phyloP scores from a whole-genome alignment of 176 grass and related monocot genomes.

The Bromus sterilis region DNA sequence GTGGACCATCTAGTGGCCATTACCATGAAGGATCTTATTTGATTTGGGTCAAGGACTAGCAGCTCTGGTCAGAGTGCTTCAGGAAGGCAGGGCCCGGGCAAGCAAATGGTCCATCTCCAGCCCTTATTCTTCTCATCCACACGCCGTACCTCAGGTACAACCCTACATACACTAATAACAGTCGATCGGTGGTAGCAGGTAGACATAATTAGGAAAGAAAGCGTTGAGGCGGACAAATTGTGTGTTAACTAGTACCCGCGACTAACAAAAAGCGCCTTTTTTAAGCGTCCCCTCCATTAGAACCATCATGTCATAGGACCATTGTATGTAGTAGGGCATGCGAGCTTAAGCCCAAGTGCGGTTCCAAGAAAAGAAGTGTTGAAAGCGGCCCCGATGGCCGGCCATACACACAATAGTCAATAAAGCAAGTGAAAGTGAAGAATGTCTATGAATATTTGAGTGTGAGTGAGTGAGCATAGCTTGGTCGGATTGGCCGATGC shows the following conservation, averaged over 20 bases:
- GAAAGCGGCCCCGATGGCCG: neutral
- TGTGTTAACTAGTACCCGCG: constrained; percentile 23
- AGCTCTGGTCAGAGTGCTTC: neutral
- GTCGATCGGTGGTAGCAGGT: neutral
- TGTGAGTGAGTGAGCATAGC: neutral
- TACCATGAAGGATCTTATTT: neutral
- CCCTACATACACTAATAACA: constrained; percentile 7
- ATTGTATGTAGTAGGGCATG: neutral
- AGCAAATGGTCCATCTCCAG: constrained; percentile 21
- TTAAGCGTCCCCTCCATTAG: neutral
- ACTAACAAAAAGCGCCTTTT: constrained; percentile 23
- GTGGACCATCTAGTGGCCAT: constrained; percentile 12
- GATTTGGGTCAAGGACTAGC: constrained; percentile 3
- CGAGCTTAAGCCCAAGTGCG: constrained; percentile 5
- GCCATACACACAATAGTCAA: neutral
- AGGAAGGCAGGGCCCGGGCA: neutral
- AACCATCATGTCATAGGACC: constrained; percentile 28
- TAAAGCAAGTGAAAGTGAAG: constrained; percentile 16
- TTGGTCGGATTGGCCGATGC: neutral
- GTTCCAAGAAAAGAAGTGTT: constrained; percentile 39
- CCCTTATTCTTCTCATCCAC: neutral
- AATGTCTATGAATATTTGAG: neutral
- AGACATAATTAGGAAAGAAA: constrained; percentile 15
- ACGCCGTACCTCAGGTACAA: constrained; percentile 12
- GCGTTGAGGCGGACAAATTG: constrained; percentile 16